Base-by-base conservation (phyloP, 2,329 filamentous ascomycete genomes). In the Exophiala bonariae region DNA sequence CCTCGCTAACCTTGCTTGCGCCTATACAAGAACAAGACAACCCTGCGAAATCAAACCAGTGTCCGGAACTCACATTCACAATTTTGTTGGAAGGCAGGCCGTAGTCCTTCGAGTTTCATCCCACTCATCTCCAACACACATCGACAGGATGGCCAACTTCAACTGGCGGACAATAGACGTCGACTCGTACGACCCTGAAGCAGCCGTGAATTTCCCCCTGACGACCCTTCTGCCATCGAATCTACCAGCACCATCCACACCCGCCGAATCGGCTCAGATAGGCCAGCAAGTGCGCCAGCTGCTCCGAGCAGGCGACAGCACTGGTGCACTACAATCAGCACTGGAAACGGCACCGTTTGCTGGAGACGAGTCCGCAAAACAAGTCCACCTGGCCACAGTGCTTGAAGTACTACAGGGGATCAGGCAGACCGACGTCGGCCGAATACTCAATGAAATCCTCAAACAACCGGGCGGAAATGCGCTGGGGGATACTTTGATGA, bases 341-440 rank as follows among this genome's bases (percentile, higher is more conserved):
- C 74, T 96, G 56, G 90, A 96, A 74, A 89, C 81, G 60, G 87
- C 89, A 28, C 90, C 95, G 26, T 60, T 96, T 73, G 69, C 77
- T 33, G 71, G 72, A 37, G 71, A 74, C 56, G 70, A 73, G 50
- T 68, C 67, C 44, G 71, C 70, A n/a, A 69, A 95, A 85, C 89
- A 96, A 57, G 77, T 89, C 22, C 90, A 97, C 68, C 76, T 96
- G 56, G 83, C 88, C 58, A 92, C 88, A 16, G 87, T 99, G 32
- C 83, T 89, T 52, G 93, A 99, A 72, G 91, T 97, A 49, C 77
- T 99, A 57, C 91, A 96, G 70, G 93, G 89, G 16, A 97, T 97
- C 72, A 91, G 95, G 67, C 90, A 93, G 64, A 87, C 87, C 60
- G 93, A 99, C 61, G 97, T 97, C 88, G 89, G 85, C 55, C 87